Conservation (phyloP, 2,329 filamentous ascomycete genomes). For the Cadophora gregata region DNA sequence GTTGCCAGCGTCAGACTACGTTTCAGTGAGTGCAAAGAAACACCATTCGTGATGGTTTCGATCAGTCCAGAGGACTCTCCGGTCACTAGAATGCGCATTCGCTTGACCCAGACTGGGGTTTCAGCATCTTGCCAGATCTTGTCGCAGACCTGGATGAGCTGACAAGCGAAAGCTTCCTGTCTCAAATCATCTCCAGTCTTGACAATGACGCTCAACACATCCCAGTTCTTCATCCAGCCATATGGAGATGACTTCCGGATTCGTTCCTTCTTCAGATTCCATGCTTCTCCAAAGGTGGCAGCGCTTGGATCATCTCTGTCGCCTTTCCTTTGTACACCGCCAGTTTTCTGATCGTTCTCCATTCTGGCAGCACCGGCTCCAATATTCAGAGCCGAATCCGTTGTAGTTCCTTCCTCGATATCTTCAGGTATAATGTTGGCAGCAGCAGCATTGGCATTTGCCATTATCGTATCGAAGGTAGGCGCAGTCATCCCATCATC, state of each 20-base stretch:
- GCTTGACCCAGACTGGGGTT: conserved; percentile 84
- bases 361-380: conserved; percentile 81
- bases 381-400: conserved; percentile 58
- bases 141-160: conserved; percentile 80
- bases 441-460: conserved; percentile 65
- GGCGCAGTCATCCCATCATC: conserved; percentile 71
- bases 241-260: conserved; percentile 85
- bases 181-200: conserved; percentile 84
- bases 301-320: conserved; percentile 87
- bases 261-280: conserved; percentile 83
- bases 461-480: conserved; percentile 84
- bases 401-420: conserved; percentile 58
- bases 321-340: conserved; percentile 78
- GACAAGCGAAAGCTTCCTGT: conserved; percentile 86
- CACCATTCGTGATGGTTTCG: conserved; percentile 87
- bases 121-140: conserved; percentile 80
- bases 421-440: conserved; percentile 56
- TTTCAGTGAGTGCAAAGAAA: conserved; percentile 86
- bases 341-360: conserved; percentile 90
- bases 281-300: conserved; percentile 85
- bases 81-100: conserved; percentile 86
- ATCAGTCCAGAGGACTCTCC: conserved; percentile 85
- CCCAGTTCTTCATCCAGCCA: conserved; percentile 91
- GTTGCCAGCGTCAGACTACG: conserved; percentile 78
- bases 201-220: conserved; percentile 84